Conservation (phyloP, 2,329 filamentous ascomycete genomes). For the Onygenales sp. region DNA sequence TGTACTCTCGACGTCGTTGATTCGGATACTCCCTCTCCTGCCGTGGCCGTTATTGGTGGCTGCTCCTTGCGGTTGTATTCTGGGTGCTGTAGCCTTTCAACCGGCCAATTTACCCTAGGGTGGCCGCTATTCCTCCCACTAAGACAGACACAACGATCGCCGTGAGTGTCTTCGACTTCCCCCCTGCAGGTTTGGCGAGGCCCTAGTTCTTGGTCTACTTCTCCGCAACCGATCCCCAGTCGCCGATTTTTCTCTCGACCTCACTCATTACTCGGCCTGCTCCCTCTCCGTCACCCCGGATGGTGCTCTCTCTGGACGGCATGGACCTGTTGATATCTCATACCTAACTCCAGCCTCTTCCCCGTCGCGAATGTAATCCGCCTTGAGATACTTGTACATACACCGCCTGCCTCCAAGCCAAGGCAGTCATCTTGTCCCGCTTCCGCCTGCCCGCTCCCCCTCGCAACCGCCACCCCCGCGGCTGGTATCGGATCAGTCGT, state of each 20-base stretch:
- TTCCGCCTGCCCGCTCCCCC: not conserved
- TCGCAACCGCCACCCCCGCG: not conserved
- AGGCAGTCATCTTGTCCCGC: not conserved
- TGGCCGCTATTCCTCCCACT: not conserved
- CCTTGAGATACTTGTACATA: not conserved
- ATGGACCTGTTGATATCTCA: not conserved
- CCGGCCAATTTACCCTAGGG: not conserved
- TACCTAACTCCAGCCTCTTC: not conserved
- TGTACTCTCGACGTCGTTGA: not conserved
- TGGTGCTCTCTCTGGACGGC: not conserved
- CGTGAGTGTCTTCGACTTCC: not conserved
- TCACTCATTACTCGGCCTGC: not conserved
- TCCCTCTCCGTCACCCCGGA: not conserved
- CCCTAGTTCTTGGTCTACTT: constrained; percentile 1
- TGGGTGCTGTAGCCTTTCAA: not conserved
- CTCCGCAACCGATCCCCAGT: constrained; percentile 4
- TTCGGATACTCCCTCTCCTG: too few species aligned
- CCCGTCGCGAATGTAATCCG: not conserved
- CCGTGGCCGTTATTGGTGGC: not conserved
- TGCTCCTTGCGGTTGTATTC: not conserved
- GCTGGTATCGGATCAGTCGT: not conserved
- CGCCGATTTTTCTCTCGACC: not conserved
- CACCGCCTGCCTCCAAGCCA: not conserved
- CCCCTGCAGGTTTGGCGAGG: constrained; percentile 2
- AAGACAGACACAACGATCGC: not conserved